Percentiles rank a stretch among this genome's conserved stretches.
phyloP scores from a whole-genome alignment of 805 yeast genomes.

The Cyberlindnera samutprakarnensis region DNA sequence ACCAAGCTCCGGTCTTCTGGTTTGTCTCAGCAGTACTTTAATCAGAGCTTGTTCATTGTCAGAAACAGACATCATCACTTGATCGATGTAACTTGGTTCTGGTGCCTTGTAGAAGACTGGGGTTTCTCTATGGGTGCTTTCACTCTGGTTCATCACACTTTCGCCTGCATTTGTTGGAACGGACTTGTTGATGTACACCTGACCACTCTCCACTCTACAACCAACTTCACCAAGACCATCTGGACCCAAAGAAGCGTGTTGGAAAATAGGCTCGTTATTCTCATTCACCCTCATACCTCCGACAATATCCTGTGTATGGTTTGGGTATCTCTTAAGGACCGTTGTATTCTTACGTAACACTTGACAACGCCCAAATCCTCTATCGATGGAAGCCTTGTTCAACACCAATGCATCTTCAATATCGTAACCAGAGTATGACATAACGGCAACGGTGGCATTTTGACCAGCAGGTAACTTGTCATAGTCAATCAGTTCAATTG shows the following conservation, averaged over 20 bases:
- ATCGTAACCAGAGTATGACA: slow-evolving; percentile 99
- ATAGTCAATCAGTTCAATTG: slow-evolving; percentile 90
- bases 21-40: slow-evolving; percentile 87
- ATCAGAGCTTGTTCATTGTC: slow-evolving; percentile 93
- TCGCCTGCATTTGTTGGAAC: slow-evolving; percentile 85
- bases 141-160: slow-evolving; percentile 27
- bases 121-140: slow-evolving; percentile 70
- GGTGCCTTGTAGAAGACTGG: slow-evolving; percentile 93
- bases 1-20: slow-evolving; percentile 95
- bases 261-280: slow-evolving; percentile 72
- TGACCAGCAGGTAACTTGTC: slow-evolving; percentile 98
- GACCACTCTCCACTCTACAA: slow-evolving; percentile 82
- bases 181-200: slow-evolving; percentile 87
- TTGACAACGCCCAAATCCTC: slow-evolving; percentile 98
- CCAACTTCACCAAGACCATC: slow-evolving; percentile 98
- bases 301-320: slow-evolving; percentile 85
- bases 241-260: slow-evolving; percentile 80
- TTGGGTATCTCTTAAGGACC: slow-evolving; percentile 83
- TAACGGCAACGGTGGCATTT: slow-evolving; percentile 97
- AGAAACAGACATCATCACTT: slow-evolving; percentile 94
- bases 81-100: slow-evolving; percentile 91
- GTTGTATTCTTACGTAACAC: slow-evolving; percentile 89
- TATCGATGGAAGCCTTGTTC: slow-evolving; percentile 86
- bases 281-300: slow-evolving; percentile 89
- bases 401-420: slow-evolving; percentile 97